These are phyloP conservation scores for Agrocybe praecox DNA, from an alignment of 768 basidiomycete species.

Conservation along the genomic window DNA sequence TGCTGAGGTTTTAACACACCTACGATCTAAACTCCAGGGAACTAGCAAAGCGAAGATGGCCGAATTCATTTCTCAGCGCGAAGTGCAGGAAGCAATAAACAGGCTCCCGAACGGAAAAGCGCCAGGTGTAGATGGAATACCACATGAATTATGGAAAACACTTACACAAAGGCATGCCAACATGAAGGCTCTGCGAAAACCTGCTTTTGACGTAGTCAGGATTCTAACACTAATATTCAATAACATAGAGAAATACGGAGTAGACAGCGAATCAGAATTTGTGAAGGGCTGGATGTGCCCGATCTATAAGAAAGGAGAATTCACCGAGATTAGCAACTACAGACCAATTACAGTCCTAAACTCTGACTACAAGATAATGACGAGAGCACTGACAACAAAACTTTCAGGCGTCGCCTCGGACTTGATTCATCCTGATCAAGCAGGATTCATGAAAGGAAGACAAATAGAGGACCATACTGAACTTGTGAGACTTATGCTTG, in stretches of 20 bases:
- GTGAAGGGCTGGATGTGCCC: constrained; percentile 38
- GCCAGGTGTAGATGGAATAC: constrained; percentile 16
- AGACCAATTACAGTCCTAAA: constrained; percentile 39
- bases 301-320: constrained; percentile 44
- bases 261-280: constrained; percentile 13
- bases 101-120: constrained; percentile 16
- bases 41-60: background rate
- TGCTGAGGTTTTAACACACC: background rate
- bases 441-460: constrained; percentile 37
- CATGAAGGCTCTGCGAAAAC: background rate
- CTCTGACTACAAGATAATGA: constrained; percentile 37
- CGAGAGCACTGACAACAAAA: constrained; percentile 22
- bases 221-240: constrained; percentile 17
- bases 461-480: constrained; percentile 34
- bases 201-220: constrained; percentile 15
- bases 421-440: constrained; percentile 36
- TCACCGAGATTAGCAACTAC: constrained; percentile 33
- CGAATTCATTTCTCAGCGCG: background rate
- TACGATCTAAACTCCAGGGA: background rate
- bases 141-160: constrained; percentile 18
- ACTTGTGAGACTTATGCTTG: constrained; percentile 27
- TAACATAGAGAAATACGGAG: constrained; percentile 29
- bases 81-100: constrained; percentile 7
- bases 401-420: constrained; percentile 14
- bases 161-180: constrained; percentile 5